Percentiles rank a stretch among this genome's conserved stretches.
Evolutionary conservation across 2,329 filamentous ascomycete genomes (phyloP).

Genomic region (Nakataea oryzae): DNA sequence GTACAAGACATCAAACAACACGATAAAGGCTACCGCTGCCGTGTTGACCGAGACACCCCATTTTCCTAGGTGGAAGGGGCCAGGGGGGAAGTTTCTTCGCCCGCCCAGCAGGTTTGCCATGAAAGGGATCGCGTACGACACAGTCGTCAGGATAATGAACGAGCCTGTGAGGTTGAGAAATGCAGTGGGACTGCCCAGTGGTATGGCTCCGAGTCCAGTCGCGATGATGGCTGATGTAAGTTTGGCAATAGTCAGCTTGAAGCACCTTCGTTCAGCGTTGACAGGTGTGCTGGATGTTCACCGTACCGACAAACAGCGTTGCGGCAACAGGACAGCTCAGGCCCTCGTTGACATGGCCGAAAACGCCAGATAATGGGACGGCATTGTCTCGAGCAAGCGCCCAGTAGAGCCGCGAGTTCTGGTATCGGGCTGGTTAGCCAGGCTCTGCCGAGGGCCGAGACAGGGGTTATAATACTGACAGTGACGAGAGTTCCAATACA

Average conservation of each 20-base stretch:
- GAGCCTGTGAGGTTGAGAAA: constrained; percentile 48
- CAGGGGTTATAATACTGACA: constrained; percentile 13
- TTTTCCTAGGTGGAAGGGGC: constrained; percentile 41
- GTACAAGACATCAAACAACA: constrained; percentile 47
- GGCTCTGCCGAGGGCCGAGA: constrained; percentile 4
- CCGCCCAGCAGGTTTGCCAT: constrained; percentile 40
- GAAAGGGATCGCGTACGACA: constrained; percentile 40
- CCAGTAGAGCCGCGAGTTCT: constrained; percentile 31
- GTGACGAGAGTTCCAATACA: constrained; percentile 41
- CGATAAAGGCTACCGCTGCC: constrained; percentile 39
- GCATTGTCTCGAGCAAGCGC: constrained; percentile 48
- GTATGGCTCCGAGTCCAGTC: constrained; percentile 44
- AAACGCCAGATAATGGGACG: constrained; percentile 42
- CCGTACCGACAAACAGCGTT: constrained; percentile 36
- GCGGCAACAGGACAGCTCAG: constrained; percentile 50
- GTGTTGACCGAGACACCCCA: constrained; percentile 38
- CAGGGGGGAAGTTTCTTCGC: constrained; percentile 37
- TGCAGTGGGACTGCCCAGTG: constrained; percentile 40
- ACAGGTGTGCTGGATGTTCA: neutral
- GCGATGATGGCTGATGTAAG: constrained; percentile 28
- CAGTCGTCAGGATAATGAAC: constrained; percentile 44
- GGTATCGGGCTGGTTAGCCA: neutral
- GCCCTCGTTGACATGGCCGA: constrained; percentile 39
- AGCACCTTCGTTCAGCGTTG: neutral
- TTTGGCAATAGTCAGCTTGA: neutral